phyloP scores from a whole-genome alignment of 1,284 basidiomycete species.

The Caloboletus firmus region DNA sequence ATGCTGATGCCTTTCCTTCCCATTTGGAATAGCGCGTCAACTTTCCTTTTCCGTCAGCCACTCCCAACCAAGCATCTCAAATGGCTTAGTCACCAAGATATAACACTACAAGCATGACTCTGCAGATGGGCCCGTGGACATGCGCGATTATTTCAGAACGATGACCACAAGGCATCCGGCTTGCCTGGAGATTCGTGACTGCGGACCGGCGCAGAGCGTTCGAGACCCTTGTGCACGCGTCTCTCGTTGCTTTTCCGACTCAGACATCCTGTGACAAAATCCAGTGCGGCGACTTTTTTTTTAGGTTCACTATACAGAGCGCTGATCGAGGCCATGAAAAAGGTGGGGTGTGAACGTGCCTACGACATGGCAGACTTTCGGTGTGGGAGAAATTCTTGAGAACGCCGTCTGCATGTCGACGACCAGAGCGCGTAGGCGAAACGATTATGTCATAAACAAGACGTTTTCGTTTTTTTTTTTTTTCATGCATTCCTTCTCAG shows the following conservation, averaged over 20 bases:
- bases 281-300: constrained; percentile 11
- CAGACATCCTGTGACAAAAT: neutral
- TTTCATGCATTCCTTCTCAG: neutral
- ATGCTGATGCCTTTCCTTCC: neutral
- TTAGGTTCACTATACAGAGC: constrained; percentile 26
- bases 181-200: neutral
- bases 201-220: neutral
- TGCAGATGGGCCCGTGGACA: constrained; percentile 1
- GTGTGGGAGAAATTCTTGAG: constrained; percentile 31
- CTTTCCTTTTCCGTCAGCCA: neutral
- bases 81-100: neutral
- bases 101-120: neutral
- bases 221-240: neutral
- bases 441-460: constrained; percentile 29
- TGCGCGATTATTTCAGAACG: constrained; percentile 4
- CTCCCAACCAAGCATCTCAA: no score
- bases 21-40: neutral
- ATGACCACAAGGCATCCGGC: constrained; percentile 9
- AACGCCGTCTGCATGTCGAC: constrained; percentile 31
- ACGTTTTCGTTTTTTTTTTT: neutral
- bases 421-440: constrained; percentile 20
- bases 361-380: constrained; percentile 17
- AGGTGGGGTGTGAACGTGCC: constrained; percentile 36
- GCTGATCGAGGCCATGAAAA: constrained; percentile 22
- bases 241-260: neutral